phyloP scores from a whole-genome alignment of 805 yeast species.

The Pichia rugopelliculosa region DNA sequence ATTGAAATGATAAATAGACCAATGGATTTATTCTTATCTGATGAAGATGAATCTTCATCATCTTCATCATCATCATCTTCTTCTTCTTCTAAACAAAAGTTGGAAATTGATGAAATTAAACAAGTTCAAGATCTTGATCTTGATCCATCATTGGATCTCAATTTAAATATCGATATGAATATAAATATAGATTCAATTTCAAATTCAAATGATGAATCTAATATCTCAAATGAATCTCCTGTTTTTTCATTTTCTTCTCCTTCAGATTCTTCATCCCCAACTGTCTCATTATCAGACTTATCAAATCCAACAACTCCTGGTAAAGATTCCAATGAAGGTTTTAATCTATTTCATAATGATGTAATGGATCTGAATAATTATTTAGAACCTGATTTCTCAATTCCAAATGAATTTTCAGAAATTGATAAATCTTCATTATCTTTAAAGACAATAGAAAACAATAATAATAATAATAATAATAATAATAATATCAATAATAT shows the following conservation, averaged over 20 bases:
- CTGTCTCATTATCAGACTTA: conserved; percentile 1
- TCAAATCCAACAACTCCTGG: conserved; percentile 7
- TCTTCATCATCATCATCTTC: too few relatives aligned
- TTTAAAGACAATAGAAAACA: conserved; percentile 8
- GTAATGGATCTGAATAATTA: conserved; percentile 7
- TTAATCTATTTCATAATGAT: neutral
- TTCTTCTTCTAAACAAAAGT: neutral
- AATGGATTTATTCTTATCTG: conserved; percentile 19
- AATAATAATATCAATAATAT: too few relatives aligned
- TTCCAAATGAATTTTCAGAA: conserved; percentile 22
- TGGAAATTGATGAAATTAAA: neutral
- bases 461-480: neutral
- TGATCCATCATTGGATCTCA: neutral
- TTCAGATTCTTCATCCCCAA: neutral
- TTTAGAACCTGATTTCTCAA: conserved; percentile 15
- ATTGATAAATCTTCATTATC: conserved; percentile 13
- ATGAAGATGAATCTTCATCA: conserved; percentile 10
- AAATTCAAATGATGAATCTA: neutral
- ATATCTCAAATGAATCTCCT: neutral
- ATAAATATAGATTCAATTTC: neutral
- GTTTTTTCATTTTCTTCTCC: conserved; percentile 1
- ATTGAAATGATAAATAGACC: conserved; percentile 20
- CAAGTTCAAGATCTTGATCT: conserved; percentile 16
- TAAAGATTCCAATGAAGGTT: neutral
- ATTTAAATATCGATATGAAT: neutral